phyloP scores from a whole-genome alignment of 208 protist genomes.

The Crithidia fasciculata region DNA sequence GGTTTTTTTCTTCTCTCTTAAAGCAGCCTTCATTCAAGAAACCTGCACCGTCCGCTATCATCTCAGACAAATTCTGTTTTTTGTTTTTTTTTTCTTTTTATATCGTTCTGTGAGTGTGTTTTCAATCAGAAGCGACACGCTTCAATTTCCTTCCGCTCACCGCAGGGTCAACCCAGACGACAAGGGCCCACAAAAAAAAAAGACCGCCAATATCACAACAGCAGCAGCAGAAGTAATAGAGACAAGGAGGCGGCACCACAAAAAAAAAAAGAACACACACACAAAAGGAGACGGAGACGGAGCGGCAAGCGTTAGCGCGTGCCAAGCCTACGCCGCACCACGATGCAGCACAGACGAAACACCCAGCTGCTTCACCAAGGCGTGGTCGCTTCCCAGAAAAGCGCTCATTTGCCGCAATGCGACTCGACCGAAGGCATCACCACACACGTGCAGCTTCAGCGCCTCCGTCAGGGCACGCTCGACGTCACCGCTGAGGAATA shows the following conservation, averaged over 20 bases:
- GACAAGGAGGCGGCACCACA: not conserved
- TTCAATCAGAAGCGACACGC: too few species aligned
- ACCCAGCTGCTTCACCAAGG: constrained; percentile 48
- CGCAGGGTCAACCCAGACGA: too few species aligned
- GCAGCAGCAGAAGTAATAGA: too few species aligned
- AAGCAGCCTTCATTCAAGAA: too few species aligned
- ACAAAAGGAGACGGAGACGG: constrained; percentile 10
- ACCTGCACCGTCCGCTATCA: too few species aligned
- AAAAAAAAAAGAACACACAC: constrained; percentile 25
- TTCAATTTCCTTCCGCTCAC: too few species aligned
- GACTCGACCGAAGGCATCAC: constrained; percentile 52
- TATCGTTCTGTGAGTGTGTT: too few species aligned
- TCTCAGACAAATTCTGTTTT: too few species aligned
- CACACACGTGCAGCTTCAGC: constrained; percentile 63
- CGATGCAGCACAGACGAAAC: constrained; percentile 1
- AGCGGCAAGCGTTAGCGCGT: not conserved
- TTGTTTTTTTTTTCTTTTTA: too few species aligned
- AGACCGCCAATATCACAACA: too few species aligned
- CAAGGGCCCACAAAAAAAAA: too few species aligned
- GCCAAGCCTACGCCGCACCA: not conserved
- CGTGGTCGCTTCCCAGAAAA: constrained; percentile 69
- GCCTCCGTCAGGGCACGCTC: constrained; percentile 88
- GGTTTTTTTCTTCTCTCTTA: too few species aligned
- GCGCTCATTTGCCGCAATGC: constrained; percentile 60
- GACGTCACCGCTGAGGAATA: constrained; percentile 83